Conservation (phyloP, 2,329 filamentous ascomycete genomes). For the Tolypocladium guangdongense region DNA sequence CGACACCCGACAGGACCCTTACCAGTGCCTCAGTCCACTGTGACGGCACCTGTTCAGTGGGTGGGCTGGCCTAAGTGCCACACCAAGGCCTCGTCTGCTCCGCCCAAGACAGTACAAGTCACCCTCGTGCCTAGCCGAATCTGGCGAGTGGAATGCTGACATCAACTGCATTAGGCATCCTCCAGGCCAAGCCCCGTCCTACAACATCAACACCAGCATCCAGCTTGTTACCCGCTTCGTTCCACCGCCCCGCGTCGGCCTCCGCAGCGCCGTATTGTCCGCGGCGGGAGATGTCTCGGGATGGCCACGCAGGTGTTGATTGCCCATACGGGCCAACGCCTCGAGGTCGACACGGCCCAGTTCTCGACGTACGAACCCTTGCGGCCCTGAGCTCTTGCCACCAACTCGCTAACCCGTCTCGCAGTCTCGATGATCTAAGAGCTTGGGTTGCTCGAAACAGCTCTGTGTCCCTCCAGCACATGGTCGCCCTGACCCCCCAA, state of each 20-base stretch:
- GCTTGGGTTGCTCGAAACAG: conserved; percentile 67
- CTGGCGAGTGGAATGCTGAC: neutral
- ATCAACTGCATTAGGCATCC: neutral
- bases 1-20: neutral
- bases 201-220: neutral
- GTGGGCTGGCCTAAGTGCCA: neutral
- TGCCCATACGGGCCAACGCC: conserved; percentile 82
- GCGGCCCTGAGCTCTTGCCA: conserved; percentile 2
- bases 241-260: conserved; percentile 5
- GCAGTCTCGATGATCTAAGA: conserved; percentile 73
- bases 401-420: neutral
- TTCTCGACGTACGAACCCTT: conserved; percentile 53
- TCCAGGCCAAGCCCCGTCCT: neutral
- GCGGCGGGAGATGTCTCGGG: conserved; percentile 40
- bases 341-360: conserved; percentile 65
- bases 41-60: neutral
- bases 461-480: conserved; percentile 62
- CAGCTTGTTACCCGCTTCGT: neutral
- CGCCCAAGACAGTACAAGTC: neutral
- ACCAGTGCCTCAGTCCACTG: neutral
- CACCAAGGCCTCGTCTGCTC: neutral
- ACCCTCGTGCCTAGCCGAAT: conserved; percentile 1
- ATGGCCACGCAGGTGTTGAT: conserved; percentile 89
- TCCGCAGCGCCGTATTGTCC: conserved; percentile 15
- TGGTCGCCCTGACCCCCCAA: conserved; percentile 77